Evolutionary conservation across 805 yeast genomes (phyloP), one percentile per base, ranked within the genome.

Genomic region (Scheffersomyces stipitis): DNA sequence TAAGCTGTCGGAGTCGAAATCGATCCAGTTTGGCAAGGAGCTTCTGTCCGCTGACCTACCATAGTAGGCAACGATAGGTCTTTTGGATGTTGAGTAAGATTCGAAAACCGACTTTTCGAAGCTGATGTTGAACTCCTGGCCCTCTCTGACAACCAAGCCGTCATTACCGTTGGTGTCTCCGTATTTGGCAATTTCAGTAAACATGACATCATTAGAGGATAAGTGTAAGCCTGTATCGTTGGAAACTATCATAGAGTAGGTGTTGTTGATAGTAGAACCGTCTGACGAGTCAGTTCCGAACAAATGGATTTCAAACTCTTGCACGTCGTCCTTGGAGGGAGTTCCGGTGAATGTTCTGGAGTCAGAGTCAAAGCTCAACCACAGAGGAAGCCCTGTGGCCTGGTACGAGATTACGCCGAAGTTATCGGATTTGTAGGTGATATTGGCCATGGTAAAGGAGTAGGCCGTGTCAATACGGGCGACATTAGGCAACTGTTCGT

Each of bases 11-110:
- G 74, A 51, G 52, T 88, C 81, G 55, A 91, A 93, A 36, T 64
- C 61, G 34, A 88, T 67, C 98, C 99, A 93, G 54, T 79, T 83
- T 26, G 99, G 99, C 38, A 93, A 70, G 3, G 99, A 91, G 1
- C 96, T 76, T 55, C 90, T 78, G 58, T 86, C 88, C 10, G 71
- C 63, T n/a, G 90, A 79, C 45, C 84, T 75, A 15, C 96, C 96
- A 54, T 86, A 85, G 63, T 84, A 87, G 6, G 82, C 81, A 13
- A 75, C 69, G 22, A 84, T 76, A 2, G 68, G 53, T 37, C 76
- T 62, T 18, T 68, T 62, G 3, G 81, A 73, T 30, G 65, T 63
- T 12, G 62, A 36, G 43, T 71, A 53, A 8, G 67, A 58, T 31
- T 51, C 49, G 55, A 90, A 93, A 6, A 85, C 76, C 38, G 75